Evolutionary conservation across 176 grass and related monocot genomes (phyloP), one percentile per base, ranked within the genome.

Genomic region (Typha latifolia): DNA sequence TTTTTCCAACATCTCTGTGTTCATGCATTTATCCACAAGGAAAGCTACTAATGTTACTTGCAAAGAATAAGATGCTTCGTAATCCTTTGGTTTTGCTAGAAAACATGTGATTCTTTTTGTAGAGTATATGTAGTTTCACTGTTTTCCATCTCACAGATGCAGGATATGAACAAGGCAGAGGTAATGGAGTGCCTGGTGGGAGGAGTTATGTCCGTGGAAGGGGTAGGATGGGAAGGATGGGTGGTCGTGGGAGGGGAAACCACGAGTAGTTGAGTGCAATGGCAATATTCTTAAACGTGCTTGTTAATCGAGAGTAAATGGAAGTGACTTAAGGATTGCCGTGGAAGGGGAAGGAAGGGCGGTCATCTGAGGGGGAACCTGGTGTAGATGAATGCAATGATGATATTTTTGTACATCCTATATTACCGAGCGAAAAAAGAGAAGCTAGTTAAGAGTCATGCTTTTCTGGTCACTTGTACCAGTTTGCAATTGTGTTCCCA

Each of bases 151-250:
- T 34, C 12, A 21, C 31, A 74, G 72, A 61, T 64, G 47, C 34
- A 14, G 73, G 83, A 19, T 81, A 80, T 61, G 83, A 80, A 43
- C 78, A 74, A 0, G 74, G 84, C 61, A 69, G 84, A 51, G 83
- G 88, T 20, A 79, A 79, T 0, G 75, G 86, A 51, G 34, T 26
- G 20, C 57, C 48, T 16, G 72, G 70, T 11, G 77, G 71, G 49
- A 72, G 87, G 49, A 83, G 80, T 13, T 86, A 86, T 32, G 84
- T 72, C 62, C 78, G 81, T 32, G 88, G 63, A 63, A 59, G 77
- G n/a, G 72, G 62, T 20, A 11, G 53, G 16, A 16, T 16, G 18
- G 84, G 84, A 69, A 84, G 88, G 64, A 66, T 86, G 49, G 84
- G 77, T 27, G 73, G 67, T 10, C 78, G 80, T 2, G 81, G 84